Evolutionary conservation across 257 asterid species (phyloP), one percentile per base, ranked within the genome.

Genomic region (Salvia splendens): DNA sequence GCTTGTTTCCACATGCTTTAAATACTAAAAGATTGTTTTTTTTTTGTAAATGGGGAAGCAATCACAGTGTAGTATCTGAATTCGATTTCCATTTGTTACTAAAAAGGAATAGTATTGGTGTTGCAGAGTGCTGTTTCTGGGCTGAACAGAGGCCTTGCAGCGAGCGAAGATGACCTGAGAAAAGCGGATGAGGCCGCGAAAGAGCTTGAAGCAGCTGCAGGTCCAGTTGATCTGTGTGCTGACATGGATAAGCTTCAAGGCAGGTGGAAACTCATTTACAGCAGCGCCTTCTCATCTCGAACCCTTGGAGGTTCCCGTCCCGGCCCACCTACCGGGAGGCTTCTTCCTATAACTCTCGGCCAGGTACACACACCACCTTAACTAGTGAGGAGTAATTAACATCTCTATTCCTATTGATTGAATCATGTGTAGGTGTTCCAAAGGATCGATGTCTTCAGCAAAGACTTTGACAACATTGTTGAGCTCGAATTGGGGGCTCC

Each of bases 241-340:
- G 83, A 84, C 61, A 77, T 88, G 42, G 99, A 93, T 75, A 82
- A 81, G 70, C 86, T 90, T 36, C 99, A 90, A 79, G 97, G 99
- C 5, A 83, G 82, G 78, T 93, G 99, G 99, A 93, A 80, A 78
- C 75, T 90, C 70, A 78, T 90, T 49, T 93, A 93, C 75, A 90
- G 97, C 82, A 93, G 96, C 66, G 99, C 95, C 30, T 93, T 93
- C 74, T 93, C 99, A 4, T 80, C 95, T 50, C 81, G 86, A 6
- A 88, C 96, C 48, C 91, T 93, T n/a, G 99, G 99, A 35, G 99
- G 99, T 72, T 86, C 95, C 75, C 97, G 97, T 60, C 97, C 99
- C 12, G 99, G 99, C 9, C 99, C 96, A 35, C 95, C 96, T n/a
- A 87, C 90, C 1, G 84, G 96, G 62, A 82, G 99, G 67, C 96